Evolutionary conservation across 164 flowering plant species (phyloP), one percentile per base, ranked within the genome.

Genomic region (Cinnamomum micranthum): DNA sequence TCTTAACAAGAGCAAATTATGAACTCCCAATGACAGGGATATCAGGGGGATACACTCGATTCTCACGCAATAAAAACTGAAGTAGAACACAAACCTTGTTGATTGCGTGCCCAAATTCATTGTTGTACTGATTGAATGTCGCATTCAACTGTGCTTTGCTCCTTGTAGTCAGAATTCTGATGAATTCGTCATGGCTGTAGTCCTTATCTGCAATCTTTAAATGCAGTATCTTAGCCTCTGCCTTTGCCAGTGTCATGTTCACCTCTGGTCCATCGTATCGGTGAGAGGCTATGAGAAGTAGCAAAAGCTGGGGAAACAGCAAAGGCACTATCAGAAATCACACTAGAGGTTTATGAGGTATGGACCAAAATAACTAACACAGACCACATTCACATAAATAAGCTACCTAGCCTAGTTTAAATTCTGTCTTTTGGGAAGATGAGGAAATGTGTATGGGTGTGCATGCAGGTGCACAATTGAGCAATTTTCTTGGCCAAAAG

Each of bases 71-170:
- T 2, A 65, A 65, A 28, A 28, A 23, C 10, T 20, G 31, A 65
- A 13, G 50, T 27, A 15, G 50, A 4, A 13, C 11, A 41, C 24
- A 12, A 24, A 90, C 98, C 92, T 88, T 85, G 83, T 79, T 80
- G 74, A 93, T 82, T 13, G 84, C 78, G 71, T 83, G 84, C 2
- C 90, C 91, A 78, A 80, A 87, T 25, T 74, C 77, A 65, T 90
- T 78, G 22, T 88, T 88, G 87, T 90, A 91, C 41, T 87, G 90
- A 66, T 90, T 90, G 33, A 93, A 73, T 4, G 97, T 91, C 24
- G 95, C 93, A 71, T 81, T 85, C 73, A 93, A 77, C 74, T 93
- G 98, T 27, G 88, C 87, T 77, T 89, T 93, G 91, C 98, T 89
- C 80, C 96, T 88, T 17, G 96, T 91, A n/a, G 90, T 55, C 72